These are phyloP conservation scores for Dioszegia crocea DNA, from an alignment of 768 basidiomycete species.

Conservation along the genomic window DNA sequence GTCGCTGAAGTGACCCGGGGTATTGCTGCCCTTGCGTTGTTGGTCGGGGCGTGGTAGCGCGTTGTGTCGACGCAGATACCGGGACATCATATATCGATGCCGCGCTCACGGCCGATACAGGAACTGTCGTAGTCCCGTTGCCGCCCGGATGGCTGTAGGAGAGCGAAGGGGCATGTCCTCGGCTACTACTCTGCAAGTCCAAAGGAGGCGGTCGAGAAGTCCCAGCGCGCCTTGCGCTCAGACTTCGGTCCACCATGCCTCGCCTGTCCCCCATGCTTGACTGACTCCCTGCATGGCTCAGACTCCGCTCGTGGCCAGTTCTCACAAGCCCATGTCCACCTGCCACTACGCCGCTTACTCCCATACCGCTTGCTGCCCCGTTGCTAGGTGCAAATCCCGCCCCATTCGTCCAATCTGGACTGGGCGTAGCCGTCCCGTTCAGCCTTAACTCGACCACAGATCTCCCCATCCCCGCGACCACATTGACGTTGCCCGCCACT, in stretches of 20 bases:
- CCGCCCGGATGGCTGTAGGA: constrained; percentile 3
- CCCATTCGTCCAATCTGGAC: constrained; percentile 1
- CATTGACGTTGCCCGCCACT: constrained; percentile 49
- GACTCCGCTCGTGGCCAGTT: neutral
- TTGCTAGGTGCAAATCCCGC: neutral
- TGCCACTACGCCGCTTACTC: neutral
- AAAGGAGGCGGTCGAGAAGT: constrained; percentile 70
- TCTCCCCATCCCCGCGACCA: constrained; percentile 7
- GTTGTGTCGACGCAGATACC: neutral
- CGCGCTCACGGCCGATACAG: constrained; percentile 10
- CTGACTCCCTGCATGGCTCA: constrained; percentile 7
- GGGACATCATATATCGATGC: constrained; percentile 15
- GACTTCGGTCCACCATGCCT: neutral
- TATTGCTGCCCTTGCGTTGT: neutral
- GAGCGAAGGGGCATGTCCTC: constrained; percentile 31
- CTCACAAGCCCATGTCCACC: neutral
- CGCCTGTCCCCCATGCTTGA: constrained; percentile 7
- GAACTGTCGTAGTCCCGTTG: too few species aligned
- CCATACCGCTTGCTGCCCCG: neutral
- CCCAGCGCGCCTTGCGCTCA: constrained; percentile 43
- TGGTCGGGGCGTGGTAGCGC: constrained; percentile 6
- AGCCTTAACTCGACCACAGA: constrained; percentile 27
- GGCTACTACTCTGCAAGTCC: constrained; percentile 58
- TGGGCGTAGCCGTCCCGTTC: constrained; percentile 32
- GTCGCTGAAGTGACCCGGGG: neutral